These are phyloP conservation scores for Haplosporangium sp. DNA, from an alignment of 371 early-diverging fungal species.

Conservation along the genomic window DNA sequence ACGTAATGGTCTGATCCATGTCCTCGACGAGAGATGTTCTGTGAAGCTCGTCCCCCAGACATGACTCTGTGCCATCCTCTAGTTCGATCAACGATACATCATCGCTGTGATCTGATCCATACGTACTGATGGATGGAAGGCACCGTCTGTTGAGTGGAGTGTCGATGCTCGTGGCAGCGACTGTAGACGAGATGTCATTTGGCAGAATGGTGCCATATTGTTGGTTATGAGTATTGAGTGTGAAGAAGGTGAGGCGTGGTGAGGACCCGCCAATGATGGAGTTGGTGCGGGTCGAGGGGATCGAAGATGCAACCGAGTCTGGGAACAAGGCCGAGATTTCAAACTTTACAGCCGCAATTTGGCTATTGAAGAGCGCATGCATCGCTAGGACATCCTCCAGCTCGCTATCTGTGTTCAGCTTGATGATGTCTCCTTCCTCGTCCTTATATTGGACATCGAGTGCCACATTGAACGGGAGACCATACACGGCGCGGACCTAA, in stretches of 20 bases:
- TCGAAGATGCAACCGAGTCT: neutral
- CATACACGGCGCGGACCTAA: conserved; percentile 43
- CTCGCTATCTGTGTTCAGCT: conserved; percentile 46
- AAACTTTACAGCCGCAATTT: conserved; percentile 36
- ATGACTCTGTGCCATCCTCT: conserved; percentile 22
- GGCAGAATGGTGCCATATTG: neutral
- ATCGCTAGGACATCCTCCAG: conserved; percentile 47
- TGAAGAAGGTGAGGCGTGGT: conserved; percentile 12
- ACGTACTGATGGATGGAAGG: conserved; percentile 16
- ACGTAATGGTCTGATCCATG: conserved; percentile 12
- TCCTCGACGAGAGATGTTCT: neutral
- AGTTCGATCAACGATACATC: conserved; percentile 43
- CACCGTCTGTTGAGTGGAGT: neutral
- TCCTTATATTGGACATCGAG: conserved; percentile 45
- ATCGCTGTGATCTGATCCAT: conserved; percentile 30
- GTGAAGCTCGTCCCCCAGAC: neutral
- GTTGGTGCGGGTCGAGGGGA: neutral
- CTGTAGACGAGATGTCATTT: conserved; percentile 9
- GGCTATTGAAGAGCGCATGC: conserved; percentile 32
- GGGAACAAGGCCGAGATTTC: conserved; percentile 14
- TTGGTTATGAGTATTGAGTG: conserved; percentile 10
- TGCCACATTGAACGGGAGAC: conserved; percentile 12
- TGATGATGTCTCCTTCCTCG: conserved; percentile 49
- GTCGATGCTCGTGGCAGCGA: conserved; percentile 10
- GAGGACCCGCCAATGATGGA: neutral